phyloP scores from a whole-genome alignment of 75 land plant genomes.

The Cunninghamia lanceolata region DNA sequence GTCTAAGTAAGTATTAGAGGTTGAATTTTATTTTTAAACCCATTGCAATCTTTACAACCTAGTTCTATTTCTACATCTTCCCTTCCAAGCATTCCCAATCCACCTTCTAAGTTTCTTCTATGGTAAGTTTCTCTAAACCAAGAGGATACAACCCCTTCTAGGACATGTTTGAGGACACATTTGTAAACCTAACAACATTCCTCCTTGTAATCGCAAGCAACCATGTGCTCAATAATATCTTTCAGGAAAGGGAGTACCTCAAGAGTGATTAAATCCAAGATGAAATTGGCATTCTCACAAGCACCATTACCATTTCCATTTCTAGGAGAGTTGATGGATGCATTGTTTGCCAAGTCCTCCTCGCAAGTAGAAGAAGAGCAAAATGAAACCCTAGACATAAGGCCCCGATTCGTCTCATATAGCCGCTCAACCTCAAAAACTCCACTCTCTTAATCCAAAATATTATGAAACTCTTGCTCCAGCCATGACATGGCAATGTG shows the following conservation, averaged over 20 bases:
- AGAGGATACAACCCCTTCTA: conserved; percentile 49
- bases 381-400: neutral
- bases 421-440: conserved; percentile 12
- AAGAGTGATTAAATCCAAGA: conserved; percentile 31
- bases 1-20: too few relatives aligned
- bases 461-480: conserved; percentile 88
- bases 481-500: conserved; percentile 83
- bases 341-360: neutral
- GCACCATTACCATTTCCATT: neutral
- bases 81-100: conserved; percentile 44
- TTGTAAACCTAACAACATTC: conserved; percentile 53
- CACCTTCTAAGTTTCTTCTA: conserved; percentile 58
- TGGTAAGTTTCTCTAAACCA: conserved; percentile 50
- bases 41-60: conserved; percentile 60
- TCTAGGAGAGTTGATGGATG: neutral
- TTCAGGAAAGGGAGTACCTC: conserved; percentile 35
- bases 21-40: too few relatives aligned
- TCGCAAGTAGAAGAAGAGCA: neutral
- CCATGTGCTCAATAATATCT: conserved; percentile 53
- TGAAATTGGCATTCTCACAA: neutral
- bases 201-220: conserved; percentile 25
- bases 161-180: conserved; percentile 24
- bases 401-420: neutral
- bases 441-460: conserved; percentile 28
- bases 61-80: conserved; percentile 65